These are phyloP conservation scores for Monilinia aucupariae DNA, from an alignment of 2,329 filamentous ascomycete genomes.

Conservation along the genomic window DNA sequence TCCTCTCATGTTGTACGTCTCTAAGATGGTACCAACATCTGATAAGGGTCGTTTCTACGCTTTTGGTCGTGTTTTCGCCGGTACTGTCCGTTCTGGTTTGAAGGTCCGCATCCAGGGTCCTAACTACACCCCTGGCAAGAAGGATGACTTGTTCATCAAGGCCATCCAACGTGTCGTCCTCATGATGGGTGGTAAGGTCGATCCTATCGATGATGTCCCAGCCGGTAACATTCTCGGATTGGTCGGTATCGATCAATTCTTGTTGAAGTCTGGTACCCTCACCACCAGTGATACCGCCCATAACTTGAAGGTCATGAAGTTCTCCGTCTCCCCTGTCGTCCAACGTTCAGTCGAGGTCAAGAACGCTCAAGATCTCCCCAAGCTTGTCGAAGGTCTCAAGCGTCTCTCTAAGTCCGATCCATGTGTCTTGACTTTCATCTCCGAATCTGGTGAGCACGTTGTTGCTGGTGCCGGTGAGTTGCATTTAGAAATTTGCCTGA, in stretches of 20 bases:
- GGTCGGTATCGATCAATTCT: constrained; percentile 99
- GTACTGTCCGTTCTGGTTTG: constrained; percentile 94
- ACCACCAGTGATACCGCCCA: constrained; percentile 95
- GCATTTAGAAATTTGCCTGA: constrained; percentile 99
- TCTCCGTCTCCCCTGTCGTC: constrained; percentile 99
- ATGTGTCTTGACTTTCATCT: constrained; percentile 88
- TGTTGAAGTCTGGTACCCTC: constrained; percentile 99
- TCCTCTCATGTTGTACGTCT: constrained; percentile 99
- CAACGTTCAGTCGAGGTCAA: constrained; percentile 99
- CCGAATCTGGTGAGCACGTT: constrained; percentile 94
- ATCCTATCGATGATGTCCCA: constrained; percentile 98
- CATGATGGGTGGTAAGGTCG: constrained; percentile 99
- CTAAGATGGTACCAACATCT: constrained; percentile 99
- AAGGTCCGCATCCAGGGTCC: constrained; percentile 99
- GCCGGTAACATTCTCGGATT: constrained; percentile 99
- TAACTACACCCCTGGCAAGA: constrained; percentile 97
- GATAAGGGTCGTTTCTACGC: constrained; percentile 99
- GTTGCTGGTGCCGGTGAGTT: constrained; percentile 99
- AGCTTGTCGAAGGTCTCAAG: constrained; percentile 99
- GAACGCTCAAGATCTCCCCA: constrained; percentile 99
- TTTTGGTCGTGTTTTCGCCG: constrained; percentile 99
- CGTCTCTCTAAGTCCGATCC: constrained; percentile 99
- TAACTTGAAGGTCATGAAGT: constrained; percentile 99
- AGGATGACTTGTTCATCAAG: constrained; percentile 99
- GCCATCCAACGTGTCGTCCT: constrained; percentile 98